Conservation (phyloP, 1,284 basidiomycete genomes). For the Coriolopsis trogii region DNA sequence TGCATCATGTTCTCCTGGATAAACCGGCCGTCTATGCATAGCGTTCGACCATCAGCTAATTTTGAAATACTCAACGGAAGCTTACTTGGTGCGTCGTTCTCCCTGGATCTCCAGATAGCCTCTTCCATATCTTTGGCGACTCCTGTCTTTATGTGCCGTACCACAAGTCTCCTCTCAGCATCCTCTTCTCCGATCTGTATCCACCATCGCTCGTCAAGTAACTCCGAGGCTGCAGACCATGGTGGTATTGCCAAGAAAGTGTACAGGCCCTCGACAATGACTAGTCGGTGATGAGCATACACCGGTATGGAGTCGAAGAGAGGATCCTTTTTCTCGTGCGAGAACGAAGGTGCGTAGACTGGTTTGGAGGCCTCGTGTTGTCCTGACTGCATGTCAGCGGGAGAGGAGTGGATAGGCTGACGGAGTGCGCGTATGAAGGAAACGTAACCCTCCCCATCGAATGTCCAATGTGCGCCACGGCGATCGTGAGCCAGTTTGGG, state of each 20-base stretch:
- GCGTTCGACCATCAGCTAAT: background rate
- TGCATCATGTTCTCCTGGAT: conserved; percentile 56
- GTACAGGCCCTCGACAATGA: conserved; percentile 89
- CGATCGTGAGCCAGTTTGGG: conserved; percentile 72
- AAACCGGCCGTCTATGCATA: conserved; percentile 55
- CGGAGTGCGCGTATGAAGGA: conserved; percentile 62
- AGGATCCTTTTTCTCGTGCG: conserved; percentile 69
- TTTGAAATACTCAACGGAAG: conserved; percentile 3
- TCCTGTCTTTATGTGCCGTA: conserved; percentile 76
- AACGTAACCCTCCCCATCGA: conserved; percentile 66
- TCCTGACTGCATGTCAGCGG: background rate
- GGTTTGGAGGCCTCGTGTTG: too few species aligned
- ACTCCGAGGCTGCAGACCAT: conserved; percentile 70
- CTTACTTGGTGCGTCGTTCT: conserved; percentile 80
- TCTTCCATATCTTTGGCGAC: conserved; percentile 68
- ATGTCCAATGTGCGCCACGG: conserved; percentile 78
- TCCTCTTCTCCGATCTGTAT: conserved; percentile 64
- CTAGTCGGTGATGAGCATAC: conserved; percentile 65
- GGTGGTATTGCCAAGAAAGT: conserved; percentile 72
- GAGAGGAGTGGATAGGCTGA: conserved; percentile 33
- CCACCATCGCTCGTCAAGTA: conserved; percentile 83
- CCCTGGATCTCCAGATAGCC: conserved; percentile 70
- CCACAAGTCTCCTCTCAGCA: conserved; percentile 69
- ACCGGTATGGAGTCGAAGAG: conserved; percentile 59
- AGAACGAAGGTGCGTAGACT: conserved; percentile 71